Evolutionary conservation across 768 basidiomycete genomes (phyloP), one percentile per base, ranked within the genome.

Genomic region (Collybiopsis luxurians): DNA sequence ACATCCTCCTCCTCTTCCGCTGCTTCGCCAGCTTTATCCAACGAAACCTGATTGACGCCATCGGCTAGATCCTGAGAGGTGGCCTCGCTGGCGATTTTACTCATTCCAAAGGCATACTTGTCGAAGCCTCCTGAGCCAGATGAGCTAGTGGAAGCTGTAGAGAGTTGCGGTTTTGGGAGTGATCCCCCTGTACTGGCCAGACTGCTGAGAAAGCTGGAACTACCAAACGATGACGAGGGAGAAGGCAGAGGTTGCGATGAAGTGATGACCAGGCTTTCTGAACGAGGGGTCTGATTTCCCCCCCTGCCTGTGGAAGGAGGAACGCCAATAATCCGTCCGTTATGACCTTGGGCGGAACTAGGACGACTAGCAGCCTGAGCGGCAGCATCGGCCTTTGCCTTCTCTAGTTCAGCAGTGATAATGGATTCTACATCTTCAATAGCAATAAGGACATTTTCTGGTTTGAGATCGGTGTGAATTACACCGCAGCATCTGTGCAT

Each of bases 381-480:
- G 30, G 88, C 86, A 68, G 62, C 57, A 36, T 51, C 24, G 13
- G 31, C 23, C 21, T 51, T 51, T 3, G 50, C 28, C 27, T 51
- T 44, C 11, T 84, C 82, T 53, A 95, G 76, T 69, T 97, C 95
- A 24, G 90, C 77, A 57, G 86, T 82, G 50, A 98, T 95, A 68
- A 98, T 93, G 17, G 84, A 77, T 65, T 98, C 96, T 62, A 98
- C 96, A 67, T 98, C 91, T 67, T 98, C 96, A 65, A 98, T 98
- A 72, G 85, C 89, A 61, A 99, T 94, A 48, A 99, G 83, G 26
- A 99, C 95, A 72, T 98, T 98, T 71, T 98, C 97, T 0, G 96
- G 97, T 70, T 98, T 98, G 60, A 99, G 79, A 71, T 99, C 95
- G 86, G 96, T 98, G 69, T 98, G 96, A 55, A 98, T 98, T 65